Evolutionary conservation across 169 alveolate species (phyloP), one percentile per base, ranked within the genome.

Genomic region (Theileria luwenshuni): DNA sequence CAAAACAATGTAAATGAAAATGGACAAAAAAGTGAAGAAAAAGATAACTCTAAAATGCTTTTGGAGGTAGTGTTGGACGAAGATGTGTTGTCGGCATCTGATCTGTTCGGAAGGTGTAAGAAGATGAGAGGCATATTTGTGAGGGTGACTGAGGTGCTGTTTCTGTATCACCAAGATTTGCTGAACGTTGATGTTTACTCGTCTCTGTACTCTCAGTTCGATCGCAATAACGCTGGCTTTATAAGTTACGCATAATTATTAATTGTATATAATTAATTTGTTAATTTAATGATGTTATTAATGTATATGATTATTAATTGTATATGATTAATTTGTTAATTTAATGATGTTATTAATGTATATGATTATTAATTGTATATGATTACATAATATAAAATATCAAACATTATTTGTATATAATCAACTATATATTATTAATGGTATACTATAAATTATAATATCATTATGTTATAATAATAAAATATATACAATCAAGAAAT

Each of bases 111-210:
- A 6, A 42, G 83, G 6, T 81, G 89, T 58, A 65, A 42, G 21
- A 73, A 65, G 28, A 81, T 81, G 89, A 83, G 84, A 10, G 89
- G 83, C 49, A 42, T 72, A 1, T 74, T 81, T 54, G 84, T 74
- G 1, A 13, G 62, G 3, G 30, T 63, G n/a, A 13, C 84, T 12
- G 83, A 72, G 12, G 68, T 81, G 8, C 10, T 79, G 35, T 63
- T 67, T 0, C 25, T 79, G 10, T 71, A 62, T 28, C 51, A 32
- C 47, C 47, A 70, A 13, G 42, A 41, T 13, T 12, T 41, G 8
- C 27, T 15, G 19, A 65, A 79, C n/a, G 38, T 23, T 8, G 76
- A 21, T 1, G 51, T 0, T 7, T 79, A 69, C 64, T 38, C 63
- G 17, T 25, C 62, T 5, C 25, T 60, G 41, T 54, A 61, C 32